Base-by-base conservation (phyloP, 2,329 filamentous ascomycete species). In the Aspergillus terreus region DNA sequence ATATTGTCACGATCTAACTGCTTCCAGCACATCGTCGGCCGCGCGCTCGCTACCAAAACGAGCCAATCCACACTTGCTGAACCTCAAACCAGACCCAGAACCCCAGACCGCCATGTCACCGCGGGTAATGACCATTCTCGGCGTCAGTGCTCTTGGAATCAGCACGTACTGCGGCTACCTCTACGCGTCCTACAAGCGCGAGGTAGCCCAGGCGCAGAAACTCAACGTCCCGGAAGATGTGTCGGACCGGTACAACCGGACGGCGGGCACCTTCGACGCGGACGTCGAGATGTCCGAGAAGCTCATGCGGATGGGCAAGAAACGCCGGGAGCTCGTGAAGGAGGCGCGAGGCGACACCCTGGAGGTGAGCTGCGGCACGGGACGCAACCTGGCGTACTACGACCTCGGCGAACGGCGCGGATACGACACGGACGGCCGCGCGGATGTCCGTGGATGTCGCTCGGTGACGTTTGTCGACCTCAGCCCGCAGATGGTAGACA, bases 361-460 rank as follows among this genome's bases (percentile, higher is more conserved):
- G 4, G 77, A 79, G 60, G 74, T 78, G 36, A 75, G 73, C 54
- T 76, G 71, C 40, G 76, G 77, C n/a, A 79, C 77, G 1, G 77
- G 77, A 3, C 66, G 76, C 32, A 79, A 79, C 54, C 59, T 75
- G 55, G 61, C 68, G 25, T 77, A 72, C 55, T 79, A 79, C 58
- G 64, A 71, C 47, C 60, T 77, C 3, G 69, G 69, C 2, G 66
- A 71, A 54, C 60, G 61, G 35, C 58, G 69, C 15, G 67, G 61
- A 4, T 50, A 64, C 1, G 65, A 71, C 40, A 56, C 62, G 5
- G 57, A 67, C 11, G 68, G 70, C 2, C 65, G 60, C 25, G 60
- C 58, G 4, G 55, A 58, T 1, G 42, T 71, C 1, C 52, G 56
- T 15, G 71, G 71, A 0, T 74, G 72, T 59, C 71, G 69, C 47